phyloP scores from a whole-genome alignment of 768 basidiomycete genomes.

The Sarcodon sp. region DNA sequence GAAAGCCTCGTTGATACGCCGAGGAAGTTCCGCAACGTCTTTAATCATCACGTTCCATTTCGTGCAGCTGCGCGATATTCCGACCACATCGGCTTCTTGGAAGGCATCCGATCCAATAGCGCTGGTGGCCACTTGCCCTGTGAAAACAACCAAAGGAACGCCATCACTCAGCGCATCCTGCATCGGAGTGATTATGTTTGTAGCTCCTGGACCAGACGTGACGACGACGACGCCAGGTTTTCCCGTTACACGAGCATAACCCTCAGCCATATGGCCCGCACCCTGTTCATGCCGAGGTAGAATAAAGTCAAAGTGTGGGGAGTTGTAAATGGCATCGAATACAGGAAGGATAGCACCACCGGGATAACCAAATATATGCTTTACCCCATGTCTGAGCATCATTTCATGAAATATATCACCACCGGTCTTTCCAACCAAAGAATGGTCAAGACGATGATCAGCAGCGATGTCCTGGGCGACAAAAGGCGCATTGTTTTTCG shows the following conservation, averaged over 20 bases:
- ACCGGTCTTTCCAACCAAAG: constrained; percentile 89
- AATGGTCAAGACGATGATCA: constrained; percentile 51
- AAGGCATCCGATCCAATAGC: constrained; percentile 98
- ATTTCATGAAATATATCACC: constrained; percentile 99
- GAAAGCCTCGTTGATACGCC: constrained; percentile 97
- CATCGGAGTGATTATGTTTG: constrained; percentile 96
- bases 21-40: constrained; percentile 86
- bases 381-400: constrained; percentile 95
- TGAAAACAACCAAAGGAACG: constrained; percentile 88
- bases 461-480: constrained; percentile 20
- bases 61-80: constrained; percentile 93
- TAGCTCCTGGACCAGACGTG: constrained; percentile 95
- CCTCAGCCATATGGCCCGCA: constrained; percentile 98
- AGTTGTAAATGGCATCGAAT: constrained; percentile 99
- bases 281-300: constrained; percentile 97
- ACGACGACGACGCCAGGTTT: constrained; percentile 97
- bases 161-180: constrained; percentile 96
- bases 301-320: constrained; percentile 87
- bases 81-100: constrained; percentile 96
- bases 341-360: constrained; percentile 98
- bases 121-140: constrained; percentile 98
- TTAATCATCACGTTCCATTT: constrained; percentile 99
- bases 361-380: constrained; percentile 96
- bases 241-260: constrained; percentile 94
- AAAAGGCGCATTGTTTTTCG: constrained; percentile 23